Base-by-base conservation (phyloP, 1,284 basidiomycete species). In the Rhodotorula sp. region DNA sequence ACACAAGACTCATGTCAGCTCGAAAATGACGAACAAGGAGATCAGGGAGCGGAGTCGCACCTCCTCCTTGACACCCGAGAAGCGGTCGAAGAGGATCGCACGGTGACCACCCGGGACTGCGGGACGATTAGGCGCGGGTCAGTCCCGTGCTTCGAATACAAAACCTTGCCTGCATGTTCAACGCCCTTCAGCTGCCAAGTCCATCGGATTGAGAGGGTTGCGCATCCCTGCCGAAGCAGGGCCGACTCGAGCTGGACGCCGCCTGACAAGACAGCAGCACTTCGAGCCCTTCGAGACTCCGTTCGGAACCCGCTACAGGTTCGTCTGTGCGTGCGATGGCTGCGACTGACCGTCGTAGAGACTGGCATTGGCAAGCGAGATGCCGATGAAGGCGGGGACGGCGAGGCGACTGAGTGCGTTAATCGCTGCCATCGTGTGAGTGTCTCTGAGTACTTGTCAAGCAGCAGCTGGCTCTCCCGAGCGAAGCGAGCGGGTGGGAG, bases 81-180 rank as follows among this genome's bases (percentile, higher is more conserved):
- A 99, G 78, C 95, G 86, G 82, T 99, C 95, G 82, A 99, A 99
- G 89, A 99, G 94, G 77, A 99, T 95, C 36, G 96, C 95, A 66
- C 91, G 86, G 66, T 75, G 74, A 11, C 74, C 74, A 54, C 74
- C 74, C 29, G 74, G 74, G 7, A 75, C 74, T 74, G 65, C 22
- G 20, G 6, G 53, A 20, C 4, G 47, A 36, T 30, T 4, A 13
- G 1, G 24, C 17, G 5, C 3, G 5, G 2, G 44, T 20, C 15
- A 1, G 46, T 3, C 15, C 11, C 2, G 46, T 2, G 39, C 27
- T 27, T 13, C 39, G 1, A 7, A 3, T 17, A 10, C 20, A 4
- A n/a, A 7, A 24, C n/a, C n/a, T n/a, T n/a, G n/a, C 8, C 32
- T 2, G 24, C 54, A 7, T 36, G 24, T 15, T 34, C 24, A 2